These are phyloP conservation scores for Chloranthus sessilifolius DNA, from an alignment of 164 flowering plant genomes.

Conservation along the genomic window DNA sequence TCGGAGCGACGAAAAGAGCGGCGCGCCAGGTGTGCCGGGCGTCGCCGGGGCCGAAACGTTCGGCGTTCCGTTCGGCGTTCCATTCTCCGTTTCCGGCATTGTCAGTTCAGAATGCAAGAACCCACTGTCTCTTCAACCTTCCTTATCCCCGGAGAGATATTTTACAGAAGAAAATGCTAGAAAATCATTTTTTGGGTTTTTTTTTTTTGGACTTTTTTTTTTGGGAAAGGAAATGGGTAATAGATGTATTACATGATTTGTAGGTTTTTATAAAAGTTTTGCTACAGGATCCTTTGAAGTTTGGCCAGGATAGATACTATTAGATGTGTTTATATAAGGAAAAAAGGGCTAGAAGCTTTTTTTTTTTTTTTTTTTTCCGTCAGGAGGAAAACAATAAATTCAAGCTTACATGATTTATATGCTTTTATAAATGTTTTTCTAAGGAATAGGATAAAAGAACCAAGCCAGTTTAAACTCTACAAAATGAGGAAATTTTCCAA, in stretches of 20 bases:
- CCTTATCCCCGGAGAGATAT: not conserved
- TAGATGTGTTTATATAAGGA: not conserved
- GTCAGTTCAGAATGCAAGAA: no score
- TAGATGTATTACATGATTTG: slow-evolving; percentile 31
- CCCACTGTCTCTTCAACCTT: not conserved
- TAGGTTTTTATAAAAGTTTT: slow-evolving; percentile 27
- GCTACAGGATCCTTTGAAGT: slow-evolving; percentile 14
- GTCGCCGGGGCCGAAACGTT: slow-evolving; percentile 63
- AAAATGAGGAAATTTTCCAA: not conserved
- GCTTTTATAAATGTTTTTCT: slow-evolving; percentile 19
- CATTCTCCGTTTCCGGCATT: slow-evolving; percentile 43
- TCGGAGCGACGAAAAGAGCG: slow-evolving; percentile 49
- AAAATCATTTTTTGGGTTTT: slow-evolving; percentile 22
- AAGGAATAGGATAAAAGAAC: slow-evolving; percentile 5
- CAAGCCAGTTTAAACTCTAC: slow-evolving; percentile 12
- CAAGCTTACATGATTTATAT: slow-evolving; percentile 17
- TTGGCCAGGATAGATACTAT: slow-evolving; percentile 10
- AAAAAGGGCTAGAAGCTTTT: not conserved
- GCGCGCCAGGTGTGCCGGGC: slow-evolving; percentile 72
- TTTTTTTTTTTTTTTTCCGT: slow-evolving; percentile 2
- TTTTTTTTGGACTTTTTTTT: slow-evolving; percentile 18
- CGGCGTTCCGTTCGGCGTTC: slow-evolving; percentile 25
- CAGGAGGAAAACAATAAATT: not conserved
- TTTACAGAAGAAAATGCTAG: not conserved
- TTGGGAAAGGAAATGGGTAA: not conserved